A percentile compares a stretch with the other conserved stretches of the same genome.
phyloP scores from a whole-genome alignment of 202 grass and related monocot species.

The Tripidium arundinaceum region DNA sequence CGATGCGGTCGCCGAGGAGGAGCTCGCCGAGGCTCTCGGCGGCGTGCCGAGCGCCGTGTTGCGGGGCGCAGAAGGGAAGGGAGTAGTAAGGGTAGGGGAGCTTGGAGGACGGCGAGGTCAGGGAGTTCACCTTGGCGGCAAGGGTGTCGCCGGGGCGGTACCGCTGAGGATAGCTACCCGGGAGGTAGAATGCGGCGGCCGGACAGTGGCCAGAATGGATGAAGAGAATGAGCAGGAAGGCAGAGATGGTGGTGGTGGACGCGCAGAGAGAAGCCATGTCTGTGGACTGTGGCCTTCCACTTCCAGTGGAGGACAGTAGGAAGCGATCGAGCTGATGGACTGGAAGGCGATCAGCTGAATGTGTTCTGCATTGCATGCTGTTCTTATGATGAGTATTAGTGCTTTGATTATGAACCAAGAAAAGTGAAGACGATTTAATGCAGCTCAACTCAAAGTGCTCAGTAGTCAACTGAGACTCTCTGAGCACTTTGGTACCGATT shows the following conservation, averaged over 20 bases:
- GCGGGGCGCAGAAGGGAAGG: constrained; percentile 43
- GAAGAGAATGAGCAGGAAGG: constrained; percentile 19
- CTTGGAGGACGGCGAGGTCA: constrained; percentile 43
- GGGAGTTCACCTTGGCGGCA: constrained; percentile 43
- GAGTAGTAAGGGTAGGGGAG: constrained; percentile 57
- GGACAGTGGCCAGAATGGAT: not conserved
- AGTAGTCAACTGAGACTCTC: not conserved
- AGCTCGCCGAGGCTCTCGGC: constrained; percentile 59
- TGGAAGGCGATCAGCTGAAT: not conserved
- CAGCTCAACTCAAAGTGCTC: not conserved
- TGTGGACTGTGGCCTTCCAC: not conserved
- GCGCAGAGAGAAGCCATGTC: not conserved
- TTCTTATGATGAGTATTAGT: not conserved
- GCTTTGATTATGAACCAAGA: constrained; percentile 26
- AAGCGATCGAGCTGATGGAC: not conserved
- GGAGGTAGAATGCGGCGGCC: constrained; percentile 41
- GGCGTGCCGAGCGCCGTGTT: constrained; percentile 23
- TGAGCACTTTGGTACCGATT: too few species aligned
- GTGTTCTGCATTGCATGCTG: not conserved
- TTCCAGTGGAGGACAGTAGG: not conserved
- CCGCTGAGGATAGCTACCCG: constrained; percentile 40
- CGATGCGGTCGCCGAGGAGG: constrained; percentile 56
- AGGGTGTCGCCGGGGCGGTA: constrained; percentile 38
- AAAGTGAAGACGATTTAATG: not conserved
- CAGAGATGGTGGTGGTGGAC: not conserved